Conservation (phyloP, 1,284 basidiomycete genomes). For the Cutaneotrichosporon arboriforme region DNA sequence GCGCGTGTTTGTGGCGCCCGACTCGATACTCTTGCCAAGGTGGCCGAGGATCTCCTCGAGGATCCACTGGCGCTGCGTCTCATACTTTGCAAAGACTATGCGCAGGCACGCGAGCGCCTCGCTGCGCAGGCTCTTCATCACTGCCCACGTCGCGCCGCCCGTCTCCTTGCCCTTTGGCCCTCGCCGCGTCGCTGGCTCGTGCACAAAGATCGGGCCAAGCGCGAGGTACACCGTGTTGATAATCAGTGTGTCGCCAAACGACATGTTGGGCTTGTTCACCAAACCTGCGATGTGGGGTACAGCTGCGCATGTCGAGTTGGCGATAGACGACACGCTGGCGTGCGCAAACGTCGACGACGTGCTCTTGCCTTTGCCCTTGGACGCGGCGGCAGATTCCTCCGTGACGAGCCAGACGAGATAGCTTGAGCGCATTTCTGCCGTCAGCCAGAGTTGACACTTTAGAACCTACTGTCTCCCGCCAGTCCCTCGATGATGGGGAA, state of each 20-base stretch:
- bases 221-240: slow-evolving; percentile 87
- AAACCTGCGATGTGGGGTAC: slow-evolving; percentile 46
- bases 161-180: slow-evolving; percentile 53
- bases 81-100: slow-evolving; percentile 81
- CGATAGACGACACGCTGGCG: slow-evolving; percentile 57
- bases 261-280: slow-evolving; percentile 50
- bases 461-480: slow-evolving; percentile 47
- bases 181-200: slow-evolving; percentile 53
- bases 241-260: slow-evolving; percentile 80
- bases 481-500: slow-evolving; percentile 80
- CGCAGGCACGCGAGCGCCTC: slow-evolving; percentile 77
- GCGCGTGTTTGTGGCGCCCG: slow-evolving; percentile 77
- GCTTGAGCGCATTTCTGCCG: slow-evolving; percentile 46
- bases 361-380: slow-evolving; percentile 15
- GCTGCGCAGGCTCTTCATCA: slow-evolving; percentile 71
- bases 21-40: slow-evolving; percentile 80
- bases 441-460: background rate
- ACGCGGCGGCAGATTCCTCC: slow-evolving; percentile 46
- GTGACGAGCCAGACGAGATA: slow-evolving; percentile 57
- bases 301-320: slow-evolving; percentile 58
- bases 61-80: slow-evolving; percentile 88
- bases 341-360: slow-evolving; percentile 36
- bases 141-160: slow-evolving; percentile 46
- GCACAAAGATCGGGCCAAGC: slow-evolving; percentile 86
- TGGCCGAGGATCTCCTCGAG: slow-evolving; percentile 90